Evolutionary conservation across 371 early-diverging fungal species (phyloP), one percentile per base, ranked within the genome.

Genomic region (Mortierella sp.): DNA sequence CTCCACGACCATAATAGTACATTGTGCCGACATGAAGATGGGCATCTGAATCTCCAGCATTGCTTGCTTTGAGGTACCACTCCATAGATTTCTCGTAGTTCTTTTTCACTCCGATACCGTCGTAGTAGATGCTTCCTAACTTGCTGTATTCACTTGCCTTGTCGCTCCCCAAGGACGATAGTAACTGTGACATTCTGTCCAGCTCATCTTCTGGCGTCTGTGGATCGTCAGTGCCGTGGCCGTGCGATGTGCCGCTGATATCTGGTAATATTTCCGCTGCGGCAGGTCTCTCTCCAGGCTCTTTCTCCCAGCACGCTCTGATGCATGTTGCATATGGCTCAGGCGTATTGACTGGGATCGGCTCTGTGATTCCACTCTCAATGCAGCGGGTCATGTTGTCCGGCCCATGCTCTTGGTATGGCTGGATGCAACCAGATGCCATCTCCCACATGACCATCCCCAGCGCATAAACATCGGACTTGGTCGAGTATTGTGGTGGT

Each of bases 151-250:
- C 91, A 91, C 64, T 89, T 83, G 29, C 92, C 37, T 7, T 37
- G 37, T 37, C 37, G 37, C 37, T 37, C 37, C 10, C 10, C 10
- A 10, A 37, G 37, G 37, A 37, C 93, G 73, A 8, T 35, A 19
- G 43, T 42, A 45, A 56, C 55, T 40, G 65, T 56, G 10, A 29
- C 28, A 35, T 15, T n/a, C 35, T 31, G 37, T 51, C 28, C 43
- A 19, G 23, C 40, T 65, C 62, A 1, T 62, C 62, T 29, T 26
- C n/a, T 28, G 32, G 22, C 91, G 89, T 9, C 88, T 88, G 63
- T 87, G 92, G 82, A 93, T 92, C 93, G 17, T 93, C 72, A 15
- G 87, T 87, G 19, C 87, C 89, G 55, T 87, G 83, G 6, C 87
- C 92, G 19, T 87, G 83, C 7, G 88, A 80, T 56, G 88, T 84